phyloP scores from a whole-genome alignment of 169 alveolate species.

The Toxoplasma gondii region DNA sequence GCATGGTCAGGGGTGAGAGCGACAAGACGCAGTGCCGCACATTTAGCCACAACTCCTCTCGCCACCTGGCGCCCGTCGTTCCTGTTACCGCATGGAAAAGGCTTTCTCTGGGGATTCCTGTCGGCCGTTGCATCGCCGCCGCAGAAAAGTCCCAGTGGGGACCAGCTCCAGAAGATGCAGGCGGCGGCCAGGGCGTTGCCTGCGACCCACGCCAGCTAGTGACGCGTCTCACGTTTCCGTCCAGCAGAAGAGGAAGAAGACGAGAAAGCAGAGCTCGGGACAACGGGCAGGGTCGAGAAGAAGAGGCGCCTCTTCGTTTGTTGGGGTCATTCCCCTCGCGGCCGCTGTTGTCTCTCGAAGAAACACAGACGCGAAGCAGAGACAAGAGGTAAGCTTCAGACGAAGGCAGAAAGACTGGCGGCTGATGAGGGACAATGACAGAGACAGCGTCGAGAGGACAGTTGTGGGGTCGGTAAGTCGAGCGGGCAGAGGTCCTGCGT shows the following conservation, averaged over 20 bases:
- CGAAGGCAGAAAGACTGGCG: background rate
- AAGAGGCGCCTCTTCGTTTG: too few relatives aligned
- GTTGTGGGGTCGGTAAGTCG: background rate
- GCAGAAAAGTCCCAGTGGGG: background rate
- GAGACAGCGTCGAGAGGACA: background rate
- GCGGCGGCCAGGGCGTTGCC: background rate
- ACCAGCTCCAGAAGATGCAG: background rate
- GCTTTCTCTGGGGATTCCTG: too few relatives aligned
- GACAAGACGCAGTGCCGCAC: conserved; percentile 36
- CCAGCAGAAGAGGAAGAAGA: background rate
- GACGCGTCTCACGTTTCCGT: background rate
- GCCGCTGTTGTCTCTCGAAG: too few relatives aligned
- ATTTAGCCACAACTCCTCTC: background rate
- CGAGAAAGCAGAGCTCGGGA: background rate
- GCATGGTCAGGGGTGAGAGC: conserved; percentile 11
- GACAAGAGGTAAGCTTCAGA: background rate
- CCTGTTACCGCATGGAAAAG: background rate
- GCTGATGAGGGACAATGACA: background rate
- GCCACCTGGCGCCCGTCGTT: background rate
- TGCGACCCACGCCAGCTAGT: background rate
- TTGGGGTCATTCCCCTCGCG: too few relatives aligned
- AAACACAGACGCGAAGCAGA: background rate
- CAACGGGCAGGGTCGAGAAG: background rate
- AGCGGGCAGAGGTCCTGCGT: background rate
- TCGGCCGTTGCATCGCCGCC: too few relatives aligned